These are phyloP conservation scores for Lactarius hatsudake DNA, from an alignment of 768 basidiomycete genomes.

Conservation along the genomic window DNA sequence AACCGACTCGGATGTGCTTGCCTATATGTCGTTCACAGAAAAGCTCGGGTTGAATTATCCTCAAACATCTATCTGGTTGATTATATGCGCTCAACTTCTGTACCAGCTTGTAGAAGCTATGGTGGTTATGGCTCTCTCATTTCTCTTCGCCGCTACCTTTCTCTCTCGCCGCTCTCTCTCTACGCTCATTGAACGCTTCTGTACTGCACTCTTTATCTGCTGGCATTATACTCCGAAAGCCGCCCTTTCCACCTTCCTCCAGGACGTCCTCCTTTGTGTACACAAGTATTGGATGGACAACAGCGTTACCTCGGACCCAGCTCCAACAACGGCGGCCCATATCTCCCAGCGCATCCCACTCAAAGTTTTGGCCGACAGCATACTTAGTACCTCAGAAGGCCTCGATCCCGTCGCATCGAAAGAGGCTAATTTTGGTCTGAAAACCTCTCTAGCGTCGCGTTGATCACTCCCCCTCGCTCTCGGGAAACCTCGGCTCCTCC, in stretches of 20 bases:
- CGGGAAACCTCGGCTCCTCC: not conserved
- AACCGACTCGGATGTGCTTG: not conserved
- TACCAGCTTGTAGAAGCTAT: conserved; percentile 17
- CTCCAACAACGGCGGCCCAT: not conserved
- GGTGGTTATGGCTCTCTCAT: conserved; percentile 18
- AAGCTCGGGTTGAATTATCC: conserved; percentile 1
- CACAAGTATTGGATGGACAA: conserved; percentile 21
- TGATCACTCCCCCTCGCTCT: not conserved
- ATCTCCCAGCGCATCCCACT: not conserved
- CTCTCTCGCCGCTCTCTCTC: conserved; percentile 9
- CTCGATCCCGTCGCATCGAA: not conserved
- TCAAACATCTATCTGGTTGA: conserved; percentile 10
- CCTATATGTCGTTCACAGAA: conserved; percentile 5
- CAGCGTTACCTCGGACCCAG: not conserved
- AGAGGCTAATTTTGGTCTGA: not conserved
- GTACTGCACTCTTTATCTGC: conserved; percentile 15
- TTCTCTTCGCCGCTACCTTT: conserved; percentile 5
- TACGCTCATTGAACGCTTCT: conserved; percentile 15
- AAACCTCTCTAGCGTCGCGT: not conserved
- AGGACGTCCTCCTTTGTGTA: conserved; percentile 12
- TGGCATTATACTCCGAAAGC: conserved; percentile 8
- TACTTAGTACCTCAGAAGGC: not conserved
- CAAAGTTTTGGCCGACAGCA: not conserved
- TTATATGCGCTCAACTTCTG: conserved; percentile 10
- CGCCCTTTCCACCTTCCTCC: conserved; percentile 20